Conservation (phyloP, 129 eudicot species). For the Solidago caesia region DNA sequence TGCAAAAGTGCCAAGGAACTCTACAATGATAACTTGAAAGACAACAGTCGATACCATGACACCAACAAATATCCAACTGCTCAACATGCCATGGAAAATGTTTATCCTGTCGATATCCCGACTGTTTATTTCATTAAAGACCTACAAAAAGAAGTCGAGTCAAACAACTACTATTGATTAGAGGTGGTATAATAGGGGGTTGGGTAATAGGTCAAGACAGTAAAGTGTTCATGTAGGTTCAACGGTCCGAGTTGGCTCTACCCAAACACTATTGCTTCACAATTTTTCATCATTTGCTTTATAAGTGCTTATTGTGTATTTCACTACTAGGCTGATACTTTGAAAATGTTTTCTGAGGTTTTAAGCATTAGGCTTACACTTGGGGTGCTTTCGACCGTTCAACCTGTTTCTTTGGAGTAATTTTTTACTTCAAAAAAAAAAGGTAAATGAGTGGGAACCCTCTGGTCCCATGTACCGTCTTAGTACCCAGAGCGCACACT, state of each 20-base stretch:
- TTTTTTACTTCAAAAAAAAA: neutral
- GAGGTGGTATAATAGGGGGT: neutral
- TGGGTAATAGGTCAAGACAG: neutral
- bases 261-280: too few relatives aligned
- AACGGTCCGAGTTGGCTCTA: too few relatives aligned
- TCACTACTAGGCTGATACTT: too few relatives aligned
- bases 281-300: too few relatives aligned
- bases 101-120: slow-evolving; percentile 13
- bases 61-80: slow-evolving; percentile 14
- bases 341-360: neutral
- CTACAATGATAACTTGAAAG: slow-evolving; percentile 17
- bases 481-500: too few relatives aligned
- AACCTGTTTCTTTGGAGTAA: neutral
- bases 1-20: slow-evolving; percentile 16
- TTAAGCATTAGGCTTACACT: neutral
- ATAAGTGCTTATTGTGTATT: too few relatives aligned
- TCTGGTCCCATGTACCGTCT: too few relatives aligned
- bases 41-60: slow-evolving; percentile 10
- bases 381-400: neutral
- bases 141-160: neutral
- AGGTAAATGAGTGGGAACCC: neutral
- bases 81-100: slow-evolving; percentile 16
- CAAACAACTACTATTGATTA: neutral
- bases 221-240: too few relatives aligned
- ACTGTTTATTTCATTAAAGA: slow-evolving; percentile 15